Percentiles rank a stretch among this genome's conserved stretches.
Evolutionary conservation across 176 grass and related monocot species (phyloP).

Genomic region (Carex parvula): DNA sequence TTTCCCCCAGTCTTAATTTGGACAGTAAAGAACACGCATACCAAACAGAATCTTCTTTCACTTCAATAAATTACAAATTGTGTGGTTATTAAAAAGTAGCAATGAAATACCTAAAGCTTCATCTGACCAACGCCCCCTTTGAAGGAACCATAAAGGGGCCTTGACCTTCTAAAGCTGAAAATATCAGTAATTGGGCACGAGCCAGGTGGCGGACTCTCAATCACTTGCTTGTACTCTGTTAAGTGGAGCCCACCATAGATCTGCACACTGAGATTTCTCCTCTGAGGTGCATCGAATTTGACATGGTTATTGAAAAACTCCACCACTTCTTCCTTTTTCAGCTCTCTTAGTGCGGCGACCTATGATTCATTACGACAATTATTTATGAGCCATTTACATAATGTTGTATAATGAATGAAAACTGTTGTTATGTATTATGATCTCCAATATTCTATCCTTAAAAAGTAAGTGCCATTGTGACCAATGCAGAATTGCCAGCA

Average conservation of each 20-base stretch:
- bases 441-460: not conserved
- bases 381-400: not conserved
- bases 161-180: slow-evolving; percentile 82
- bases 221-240: slow-evolving; percentile 40
- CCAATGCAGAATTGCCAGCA: not conserved
- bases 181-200: slow-evolving; percentile 56
- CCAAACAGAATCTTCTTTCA: not conserved
- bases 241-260: slow-evolving; percentile 72
- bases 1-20: not conserved
- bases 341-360: slow-evolving; percentile 71
- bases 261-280: slow-evolving; percentile 66
- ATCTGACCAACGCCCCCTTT: slow-evolving; percentile 76
- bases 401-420: not conserved
- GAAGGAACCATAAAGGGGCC: slow-evolving; percentile 85
- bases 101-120: slow-evolving; percentile 46
- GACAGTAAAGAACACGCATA: not conserved
- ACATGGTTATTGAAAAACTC: slow-evolving; percentile 64
- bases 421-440: not conserved
- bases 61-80: not conserved
- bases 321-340: slow-evolving; percentile 83
- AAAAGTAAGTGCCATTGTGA: not conserved
- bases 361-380: slow-evolving; percentile 22
- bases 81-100: not conserved
- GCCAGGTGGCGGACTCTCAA: slow-evolving; percentile 36
- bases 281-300: slow-evolving; percentile 64